Evolutionary conservation across 2,329 filamentous ascomycete genomes (phyloP).

Genomic region (Epichloe uncinata): DNA sequence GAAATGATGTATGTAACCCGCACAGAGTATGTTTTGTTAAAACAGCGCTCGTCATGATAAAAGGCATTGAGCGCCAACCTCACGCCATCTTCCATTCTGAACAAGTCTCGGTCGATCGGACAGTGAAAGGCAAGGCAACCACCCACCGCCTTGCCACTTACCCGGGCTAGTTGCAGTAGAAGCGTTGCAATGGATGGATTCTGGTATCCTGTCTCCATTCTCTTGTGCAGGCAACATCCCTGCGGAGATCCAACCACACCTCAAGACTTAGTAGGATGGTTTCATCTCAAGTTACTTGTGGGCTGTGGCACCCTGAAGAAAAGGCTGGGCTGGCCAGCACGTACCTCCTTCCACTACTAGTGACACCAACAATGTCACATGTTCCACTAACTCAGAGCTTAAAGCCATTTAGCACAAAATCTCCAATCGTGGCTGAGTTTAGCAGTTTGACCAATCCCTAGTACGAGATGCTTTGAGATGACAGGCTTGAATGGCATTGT

Average conservation of each 20-base stretch:
- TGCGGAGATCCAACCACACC: conserved; percentile 7
- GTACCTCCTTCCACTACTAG: not conserved
- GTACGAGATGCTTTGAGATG: not conserved
- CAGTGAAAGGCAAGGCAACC: not conserved
- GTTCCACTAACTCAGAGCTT: not conserved
- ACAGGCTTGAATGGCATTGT: not conserved
- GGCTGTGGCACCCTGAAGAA: not conserved
- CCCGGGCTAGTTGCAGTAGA: not conserved
- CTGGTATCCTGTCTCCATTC: not conserved
- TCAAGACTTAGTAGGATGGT: conserved; percentile 1
- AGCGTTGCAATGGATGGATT: not conserved
- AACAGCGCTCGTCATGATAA: too few relatives aligned
- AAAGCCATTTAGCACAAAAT: not conserved
- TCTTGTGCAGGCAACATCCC: conserved; percentile 4
- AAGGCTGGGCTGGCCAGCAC: not conserved
- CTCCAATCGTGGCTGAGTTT: not conserved
- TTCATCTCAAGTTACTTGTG: conserved; percentile 9
- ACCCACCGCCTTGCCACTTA: not conserved
- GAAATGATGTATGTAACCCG: too few relatives aligned
- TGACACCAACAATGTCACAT: not conserved
- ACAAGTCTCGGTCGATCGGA: not conserved
- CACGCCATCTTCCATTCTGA: not conserved
- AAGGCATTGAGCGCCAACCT: too few relatives aligned
- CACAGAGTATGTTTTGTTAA: too few relatives aligned
- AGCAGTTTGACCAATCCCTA: not conserved